phyloP scores from a whole-genome alignment of 1,284 basidiomycete species.

The Irpex lacteus region DNA sequence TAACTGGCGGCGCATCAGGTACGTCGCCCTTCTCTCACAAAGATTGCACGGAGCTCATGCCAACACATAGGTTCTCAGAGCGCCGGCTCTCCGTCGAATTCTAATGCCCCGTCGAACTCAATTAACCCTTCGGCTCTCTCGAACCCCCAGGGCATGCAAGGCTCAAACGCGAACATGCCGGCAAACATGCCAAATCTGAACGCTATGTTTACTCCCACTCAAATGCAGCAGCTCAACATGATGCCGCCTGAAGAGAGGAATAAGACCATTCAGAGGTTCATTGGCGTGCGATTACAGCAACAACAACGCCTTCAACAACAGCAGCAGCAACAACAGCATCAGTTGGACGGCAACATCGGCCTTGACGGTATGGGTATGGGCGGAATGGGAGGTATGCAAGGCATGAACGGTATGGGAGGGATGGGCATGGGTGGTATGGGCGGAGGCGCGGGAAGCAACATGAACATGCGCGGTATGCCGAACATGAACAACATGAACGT shows the following conservation, averaged over 20 bases:
- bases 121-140: neutral
- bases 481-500: constrained; percentile 5
- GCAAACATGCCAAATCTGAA: neutral
- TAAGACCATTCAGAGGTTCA: neutral
- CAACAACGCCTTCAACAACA: neutral
- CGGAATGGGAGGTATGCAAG: constrained; percentile 5
- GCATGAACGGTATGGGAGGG: constrained; percentile 4
- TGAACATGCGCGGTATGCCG: constrained; percentile 7
- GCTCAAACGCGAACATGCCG: neutral
- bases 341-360: neutral
- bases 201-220: neutral
- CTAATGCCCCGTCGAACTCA: neutral
- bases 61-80: neutral
- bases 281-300: neutral
- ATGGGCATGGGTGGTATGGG: constrained; percentile 3
- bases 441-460: constrained; percentile 12
- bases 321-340: neutral
- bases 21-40: neutral
- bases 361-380: neutral
- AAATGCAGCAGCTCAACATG: constrained; percentile 1
- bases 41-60: neutral
- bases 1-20: neutral
- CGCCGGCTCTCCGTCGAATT: neutral
- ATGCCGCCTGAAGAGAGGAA: neutral
- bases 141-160: neutral